phyloP scores from a whole-genome alignment of 768 basidiomycete genomes.

The Mycena epipterygia region DNA sequence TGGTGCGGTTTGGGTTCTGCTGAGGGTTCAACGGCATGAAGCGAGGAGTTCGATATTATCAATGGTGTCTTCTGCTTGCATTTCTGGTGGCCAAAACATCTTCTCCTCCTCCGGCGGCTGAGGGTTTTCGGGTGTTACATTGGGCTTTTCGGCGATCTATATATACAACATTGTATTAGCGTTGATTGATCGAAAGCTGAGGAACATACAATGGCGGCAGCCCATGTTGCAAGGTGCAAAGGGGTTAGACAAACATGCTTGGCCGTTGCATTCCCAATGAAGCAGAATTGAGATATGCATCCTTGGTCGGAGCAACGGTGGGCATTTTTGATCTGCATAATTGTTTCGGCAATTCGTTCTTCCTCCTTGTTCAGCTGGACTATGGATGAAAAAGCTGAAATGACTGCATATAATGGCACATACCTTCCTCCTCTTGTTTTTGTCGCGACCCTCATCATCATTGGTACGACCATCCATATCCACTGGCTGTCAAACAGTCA shows the following conservation, averaged over 20 bases:
- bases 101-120: constrained; percentile 1
- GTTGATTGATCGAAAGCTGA: not conserved
- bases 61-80: not conserved
- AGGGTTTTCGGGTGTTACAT: not conserved
- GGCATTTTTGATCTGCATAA: not conserved
- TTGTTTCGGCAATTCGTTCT: not conserved
- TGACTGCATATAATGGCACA: too few species aligned
- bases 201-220: not conserved
- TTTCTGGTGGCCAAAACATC: not conserved
- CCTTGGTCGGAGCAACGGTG: not conserved
- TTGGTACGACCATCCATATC: too few species aligned
- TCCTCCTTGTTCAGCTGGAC: not conserved
- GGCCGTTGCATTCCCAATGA: not conserved
- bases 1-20: not conserved
- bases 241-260: not conserved
- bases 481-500: too few species aligned
- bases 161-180: not conserved
- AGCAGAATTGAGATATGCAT: not conserved
- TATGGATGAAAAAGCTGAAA: too few species aligned
- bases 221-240: not conserved
- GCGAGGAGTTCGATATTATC: not conserved
- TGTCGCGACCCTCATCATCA: too few species aligned
- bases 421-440: too few species aligned
- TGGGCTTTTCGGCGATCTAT: not conserved
- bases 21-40: not conserved